phyloP scores from a whole-genome alignment of 163 green algal species.

The Chlorella variabilis region DNA sequence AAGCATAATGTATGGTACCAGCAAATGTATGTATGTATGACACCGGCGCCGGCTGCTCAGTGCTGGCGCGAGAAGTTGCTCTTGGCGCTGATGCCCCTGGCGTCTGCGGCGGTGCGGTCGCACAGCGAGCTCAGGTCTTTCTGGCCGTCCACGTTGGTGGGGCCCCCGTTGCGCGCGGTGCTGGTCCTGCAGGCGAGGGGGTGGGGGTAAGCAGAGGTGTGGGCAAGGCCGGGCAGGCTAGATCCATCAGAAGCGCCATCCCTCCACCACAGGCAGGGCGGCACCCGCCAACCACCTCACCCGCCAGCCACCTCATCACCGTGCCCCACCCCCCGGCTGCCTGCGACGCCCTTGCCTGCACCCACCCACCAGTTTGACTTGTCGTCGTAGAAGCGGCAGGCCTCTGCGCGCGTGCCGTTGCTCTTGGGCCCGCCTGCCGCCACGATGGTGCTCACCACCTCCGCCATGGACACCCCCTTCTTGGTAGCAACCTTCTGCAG shows the following conservation, averaged over 20 bases:
- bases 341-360: too few species aligned
- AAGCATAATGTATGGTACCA: too few species aligned
- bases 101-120: constrained; percentile 9
- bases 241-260: too few species aligned
- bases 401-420: constrained; percentile 1
- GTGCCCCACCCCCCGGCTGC: too few species aligned
- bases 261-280: too few species aligned
- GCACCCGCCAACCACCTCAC: too few species aligned
- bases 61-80: constrained; percentile 6
- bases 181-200: constrained; percentile 24
- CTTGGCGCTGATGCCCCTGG: neutral
- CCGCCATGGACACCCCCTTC: neutral
- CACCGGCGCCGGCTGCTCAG: too few species aligned
- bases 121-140: constrained; percentile 2
- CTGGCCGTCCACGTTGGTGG: constrained; percentile 9
- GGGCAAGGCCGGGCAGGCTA: too few species aligned
- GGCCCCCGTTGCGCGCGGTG: constrained; percentile 18
- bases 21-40: too few species aligned
- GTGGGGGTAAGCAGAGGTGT: too few species aligned
- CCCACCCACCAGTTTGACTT: constrained; percentile 20
- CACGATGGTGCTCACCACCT: constrained; percentile 13
- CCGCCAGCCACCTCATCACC: too few species aligned
- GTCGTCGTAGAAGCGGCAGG: constrained; percentile 23
- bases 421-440: constrained; percentile 14
- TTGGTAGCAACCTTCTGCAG: constrained; percentile 22